phyloP scores from a whole-genome alignment of 2,329 filamentous ascomycete genomes.

The Leptodontidium sp. region DNA sequence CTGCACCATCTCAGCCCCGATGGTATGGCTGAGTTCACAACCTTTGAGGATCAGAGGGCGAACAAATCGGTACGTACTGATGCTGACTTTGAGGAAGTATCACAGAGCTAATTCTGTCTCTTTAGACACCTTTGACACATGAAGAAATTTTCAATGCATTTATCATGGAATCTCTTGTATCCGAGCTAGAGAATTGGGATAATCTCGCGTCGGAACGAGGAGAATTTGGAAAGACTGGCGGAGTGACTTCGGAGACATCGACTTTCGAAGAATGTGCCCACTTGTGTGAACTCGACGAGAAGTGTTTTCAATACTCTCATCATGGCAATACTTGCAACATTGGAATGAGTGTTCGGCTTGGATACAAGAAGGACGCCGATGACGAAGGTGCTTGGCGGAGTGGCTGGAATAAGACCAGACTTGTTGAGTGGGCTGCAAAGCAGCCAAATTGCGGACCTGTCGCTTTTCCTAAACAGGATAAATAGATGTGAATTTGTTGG shows the following conservation, averaged over 20 bases:
- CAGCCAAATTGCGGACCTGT: constrained; percentile 17
- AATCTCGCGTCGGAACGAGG: constrained; percentile 50
- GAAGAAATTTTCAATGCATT: constrained; percentile 61
- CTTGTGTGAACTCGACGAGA: constrained; percentile 52
- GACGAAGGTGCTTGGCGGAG: constrained; percentile 24
- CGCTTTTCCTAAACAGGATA: constrained; percentile 17
- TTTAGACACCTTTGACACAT: constrained; percentile 29
- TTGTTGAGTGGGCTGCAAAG: constrained; percentile 23
- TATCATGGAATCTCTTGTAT: constrained; percentile 53
- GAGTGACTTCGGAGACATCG: constrained; percentile 15
- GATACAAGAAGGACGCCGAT: constrained; percentile 21
- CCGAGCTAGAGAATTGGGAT: constrained; percentile 52
- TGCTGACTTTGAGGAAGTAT: neutral
- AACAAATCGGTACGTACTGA: constrained; percentile 20
- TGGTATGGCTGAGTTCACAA: constrained; percentile 51
- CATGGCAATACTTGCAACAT: constrained; percentile 37
- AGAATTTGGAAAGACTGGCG: constrained; percentile 28
- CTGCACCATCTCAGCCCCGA: constrained; percentile 62
- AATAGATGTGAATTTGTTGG: neutral
- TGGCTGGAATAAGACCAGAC: constrained; percentile 26
- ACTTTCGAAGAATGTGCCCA: constrained; percentile 56
- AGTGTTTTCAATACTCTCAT: constrained; percentile 48
- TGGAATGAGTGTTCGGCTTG: constrained; percentile 28
- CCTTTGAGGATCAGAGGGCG: constrained; percentile 50
- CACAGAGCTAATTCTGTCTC: constrained; percentile 18